A percentile compares a stretch with the other conserved stretches of the same genome.
These are phyloP conservation scores for Clarireedia sp. DNA, from an alignment of 2,329 filamentous ascomycete genomes.

Conservation along the genomic window DNA sequence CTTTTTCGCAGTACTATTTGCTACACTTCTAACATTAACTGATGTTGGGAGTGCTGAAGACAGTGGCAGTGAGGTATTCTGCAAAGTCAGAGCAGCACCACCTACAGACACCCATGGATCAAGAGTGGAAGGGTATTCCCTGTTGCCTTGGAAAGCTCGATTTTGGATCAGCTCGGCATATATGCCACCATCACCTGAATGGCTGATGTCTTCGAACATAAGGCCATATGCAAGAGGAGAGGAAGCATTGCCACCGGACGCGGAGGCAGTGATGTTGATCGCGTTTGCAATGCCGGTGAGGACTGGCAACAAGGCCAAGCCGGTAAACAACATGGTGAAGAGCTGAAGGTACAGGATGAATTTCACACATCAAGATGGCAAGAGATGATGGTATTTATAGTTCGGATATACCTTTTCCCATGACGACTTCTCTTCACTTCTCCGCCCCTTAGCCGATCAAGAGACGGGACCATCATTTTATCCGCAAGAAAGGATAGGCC, in stretches of 20 bases:
- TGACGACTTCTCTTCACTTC: not conserved
- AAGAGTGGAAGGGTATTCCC: conserved; percentile 39
- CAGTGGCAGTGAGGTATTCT: conserved; percentile 19
- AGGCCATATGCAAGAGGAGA: conserved; percentile 24
- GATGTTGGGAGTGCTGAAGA: conserved; percentile 23
- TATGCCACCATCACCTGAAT: conserved; percentile 27
- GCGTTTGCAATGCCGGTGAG: conserved; percentile 17
- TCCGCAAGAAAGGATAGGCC: not conserved
- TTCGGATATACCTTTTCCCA: conserved; percentile 5
- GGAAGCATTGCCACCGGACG: conserved; percentile 24
- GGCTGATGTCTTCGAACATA: conserved; percentile 29
- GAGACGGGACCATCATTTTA: not conserved
- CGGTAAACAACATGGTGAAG: conserved; percentile 3
- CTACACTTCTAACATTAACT: conserved; percentile 15
- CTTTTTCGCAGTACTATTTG: conserved; percentile 18
- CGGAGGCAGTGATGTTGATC: conserved; percentile 22
- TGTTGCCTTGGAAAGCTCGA: conserved; percentile 55
- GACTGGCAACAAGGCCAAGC: conserved; percentile 1
- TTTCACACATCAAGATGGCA: not conserved
- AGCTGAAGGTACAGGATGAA: not conserved
- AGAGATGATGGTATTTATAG: not conserved
- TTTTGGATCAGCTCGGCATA: conserved; percentile 66
- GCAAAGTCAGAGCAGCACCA: conserved; percentile 27
- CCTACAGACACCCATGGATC: conserved; percentile 28
- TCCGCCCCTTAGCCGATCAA: not conserved